Percentiles rank a stretch among this genome's conserved stretches.
These are phyloP conservation scores for Salvia splendens DNA, from an alignment of 257 asterid genomes.

Conservation along the genomic window DNA sequence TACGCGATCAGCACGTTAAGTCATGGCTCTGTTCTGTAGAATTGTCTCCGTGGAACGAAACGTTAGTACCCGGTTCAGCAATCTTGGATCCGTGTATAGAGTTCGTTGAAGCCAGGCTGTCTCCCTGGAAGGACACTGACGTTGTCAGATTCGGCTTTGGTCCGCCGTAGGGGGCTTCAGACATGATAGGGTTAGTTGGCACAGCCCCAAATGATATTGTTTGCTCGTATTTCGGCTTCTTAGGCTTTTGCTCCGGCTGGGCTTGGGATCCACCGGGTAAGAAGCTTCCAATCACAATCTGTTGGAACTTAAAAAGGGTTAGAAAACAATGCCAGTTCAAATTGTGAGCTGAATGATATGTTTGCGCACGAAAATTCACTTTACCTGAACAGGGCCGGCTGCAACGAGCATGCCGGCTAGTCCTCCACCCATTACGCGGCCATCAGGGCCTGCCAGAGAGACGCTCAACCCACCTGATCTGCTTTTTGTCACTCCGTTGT, in stretches of 20 bases:
- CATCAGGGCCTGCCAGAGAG: constrained; percentile 85
- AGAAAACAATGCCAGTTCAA: constrained; percentile 18
- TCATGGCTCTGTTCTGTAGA: constrained; percentile 59
- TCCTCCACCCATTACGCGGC: constrained; percentile 95
- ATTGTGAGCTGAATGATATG: neutral
- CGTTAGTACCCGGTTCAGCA: constrained; percentile 39
- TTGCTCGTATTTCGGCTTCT: constrained; percentile 63
- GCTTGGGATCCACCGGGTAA: constrained; percentile 48
- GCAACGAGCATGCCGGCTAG: constrained; percentile 92
- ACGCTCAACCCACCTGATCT: constrained; percentile 94
- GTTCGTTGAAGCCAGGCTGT: constrained; percentile 43
- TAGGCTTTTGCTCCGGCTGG: constrained; percentile 46
- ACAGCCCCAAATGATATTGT: constrained; percentile 45
- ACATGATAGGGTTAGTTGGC: constrained; percentile 42
- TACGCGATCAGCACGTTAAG: constrained; percentile 52
- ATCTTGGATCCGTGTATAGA: constrained; percentile 42
- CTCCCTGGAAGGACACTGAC: constrained; percentile 54
- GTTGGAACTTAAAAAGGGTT: constrained; percentile 32
- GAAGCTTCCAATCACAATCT: constrained; percentile 86
- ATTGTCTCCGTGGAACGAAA: constrained; percentile 46
- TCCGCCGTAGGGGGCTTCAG: constrained; percentile 42
- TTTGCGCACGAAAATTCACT: constrained; percentile 10
- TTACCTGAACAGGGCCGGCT: constrained; percentile 86
- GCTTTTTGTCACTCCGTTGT: constrained; percentile 73
- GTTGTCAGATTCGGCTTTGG: constrained; percentile 46